phyloP scores from a whole-genome alignment of 768 basidiomycete species.

The Agrocybe praecox region DNA sequence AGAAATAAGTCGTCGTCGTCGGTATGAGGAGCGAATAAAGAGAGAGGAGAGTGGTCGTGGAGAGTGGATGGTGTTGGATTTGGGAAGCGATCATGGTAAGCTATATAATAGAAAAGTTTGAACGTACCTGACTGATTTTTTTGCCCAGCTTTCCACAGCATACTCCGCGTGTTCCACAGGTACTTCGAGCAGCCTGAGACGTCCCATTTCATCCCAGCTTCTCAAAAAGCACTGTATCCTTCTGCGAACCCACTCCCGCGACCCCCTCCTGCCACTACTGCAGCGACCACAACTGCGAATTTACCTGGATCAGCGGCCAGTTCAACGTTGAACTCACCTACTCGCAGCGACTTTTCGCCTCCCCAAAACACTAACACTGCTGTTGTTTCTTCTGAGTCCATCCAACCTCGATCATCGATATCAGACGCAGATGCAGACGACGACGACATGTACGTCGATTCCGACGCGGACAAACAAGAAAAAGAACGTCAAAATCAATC shows the following conservation, averaged over 20 bases:
- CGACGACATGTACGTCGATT: background rate
- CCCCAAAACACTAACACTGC: background rate
- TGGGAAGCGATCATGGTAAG: conserved; percentile 48
- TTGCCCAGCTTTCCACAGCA: conserved; percentile 44
- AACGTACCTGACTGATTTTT: background rate
- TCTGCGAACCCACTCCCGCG: background rate
- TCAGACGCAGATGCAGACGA: conserved; percentile 11
- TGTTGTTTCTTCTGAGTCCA: background rate
- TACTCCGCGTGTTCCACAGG: conserved; percentile 57
- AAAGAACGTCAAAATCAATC: no score
- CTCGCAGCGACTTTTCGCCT: background rate
- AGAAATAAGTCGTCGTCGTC: conserved; percentile 2
- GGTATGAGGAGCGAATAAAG: conserved; percentile 1
- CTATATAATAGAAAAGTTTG: background rate
- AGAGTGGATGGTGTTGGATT: conserved; percentile 56
- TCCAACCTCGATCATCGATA: background rate
- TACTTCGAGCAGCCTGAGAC: conserved; percentile 33
- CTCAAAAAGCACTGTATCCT: background rate
- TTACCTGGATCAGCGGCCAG: background rate
- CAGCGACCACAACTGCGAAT: background rate
- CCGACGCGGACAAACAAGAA: background rate
- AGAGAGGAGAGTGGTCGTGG: conserved; percentile 32
- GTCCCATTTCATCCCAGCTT: conserved; percentile 41
- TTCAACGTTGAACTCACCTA: background rate
- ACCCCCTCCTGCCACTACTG: background rate